Conservation (phyloP, 1,284 basidiomycete species). For the Irpex sp. region DNA sequence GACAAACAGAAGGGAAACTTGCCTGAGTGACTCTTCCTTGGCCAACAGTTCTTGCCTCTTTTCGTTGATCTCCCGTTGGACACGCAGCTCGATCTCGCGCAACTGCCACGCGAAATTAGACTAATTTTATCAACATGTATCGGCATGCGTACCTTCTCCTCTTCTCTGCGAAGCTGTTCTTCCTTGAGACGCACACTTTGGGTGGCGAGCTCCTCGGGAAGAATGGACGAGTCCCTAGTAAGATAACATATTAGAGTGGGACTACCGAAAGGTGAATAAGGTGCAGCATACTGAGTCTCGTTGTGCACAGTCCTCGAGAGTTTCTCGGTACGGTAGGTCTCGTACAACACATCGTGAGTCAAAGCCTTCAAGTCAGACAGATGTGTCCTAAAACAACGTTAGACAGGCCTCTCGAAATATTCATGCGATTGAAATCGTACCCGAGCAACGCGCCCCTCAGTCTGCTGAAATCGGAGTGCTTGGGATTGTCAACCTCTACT, state of each 20-base stretch:
- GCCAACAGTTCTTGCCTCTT: slow-evolving; percentile 96
- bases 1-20: slow-evolving; percentile 16
- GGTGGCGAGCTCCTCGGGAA: slow-evolving; percentile 94
- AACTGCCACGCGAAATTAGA: slow-evolving; percentile 45
- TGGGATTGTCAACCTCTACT: slow-evolving; percentile 97
- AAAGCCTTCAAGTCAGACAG: slow-evolving; percentile 92
- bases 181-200: slow-evolving; percentile 98
- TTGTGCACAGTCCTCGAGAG: slow-evolving; percentile 88
- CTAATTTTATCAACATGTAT: not conserved
- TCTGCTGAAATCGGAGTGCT: slow-evolving; percentile 96
- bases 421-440: slow-evolving; percentile 33
- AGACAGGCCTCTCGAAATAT: slow-evolving; percentile 1
- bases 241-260: slow-evolving; percentile 12
- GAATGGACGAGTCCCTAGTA: slow-evolving; percentile 77
- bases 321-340: slow-evolving; percentile 99
- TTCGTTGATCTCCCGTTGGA: slow-evolving; percentile 98
- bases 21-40: slow-evolving; percentile 89
- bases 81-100: slow-evolving; percentile 97
- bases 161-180: slow-evolving; percentile 96
- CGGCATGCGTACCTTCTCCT: slow-evolving; percentile 74
- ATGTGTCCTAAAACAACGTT: slow-evolving; percentile 67
- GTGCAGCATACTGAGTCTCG: slow-evolving; percentile 64
- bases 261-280: not conserved
- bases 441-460: slow-evolving; percentile 88
- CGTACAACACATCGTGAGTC: slow-evolving; percentile 93